A percentile compares a stretch with the other conserved stretches of the same genome.
Conservation (phyloP, 2,329 filamentous ascomycete species). For the Trichophyton rubrum region DNA sequence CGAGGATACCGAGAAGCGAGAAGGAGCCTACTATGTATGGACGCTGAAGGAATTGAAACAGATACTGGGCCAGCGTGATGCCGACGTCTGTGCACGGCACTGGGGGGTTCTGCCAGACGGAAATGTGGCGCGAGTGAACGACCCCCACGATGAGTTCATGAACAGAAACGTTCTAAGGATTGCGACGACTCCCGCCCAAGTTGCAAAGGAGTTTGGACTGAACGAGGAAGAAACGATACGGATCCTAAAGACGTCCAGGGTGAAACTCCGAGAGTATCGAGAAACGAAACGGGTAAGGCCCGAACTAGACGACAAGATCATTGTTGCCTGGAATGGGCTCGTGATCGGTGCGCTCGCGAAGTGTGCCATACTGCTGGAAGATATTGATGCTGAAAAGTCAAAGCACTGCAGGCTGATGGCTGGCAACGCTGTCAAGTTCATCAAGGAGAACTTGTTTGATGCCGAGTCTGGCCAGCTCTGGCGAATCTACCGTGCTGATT, state of each 20-base stretch:
- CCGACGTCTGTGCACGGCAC: constrained; percentile 64
- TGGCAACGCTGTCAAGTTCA: constrained; percentile 55
- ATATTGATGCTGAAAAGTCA: constrained; percentile 46
- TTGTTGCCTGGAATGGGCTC: constrained; percentile 78
- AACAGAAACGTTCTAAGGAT: constrained; percentile 82
- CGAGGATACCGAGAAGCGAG: constrained; percentile 68
- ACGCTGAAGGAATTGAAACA: constrained; percentile 73
- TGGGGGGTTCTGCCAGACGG: constrained; percentile 76
- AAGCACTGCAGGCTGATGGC: constrained; percentile 54
- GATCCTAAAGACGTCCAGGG: constrained; percentile 54
- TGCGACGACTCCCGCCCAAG: constrained; percentile 51
- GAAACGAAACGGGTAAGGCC: constrained; percentile 64
- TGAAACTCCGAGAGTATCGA: constrained; percentile 57
- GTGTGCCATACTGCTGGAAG: constrained; percentile 54
- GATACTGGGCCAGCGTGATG: constrained; percentile 56
- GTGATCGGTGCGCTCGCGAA: constrained; percentile 73
- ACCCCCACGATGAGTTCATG: constrained; percentile 86
- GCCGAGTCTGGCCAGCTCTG: constrained; percentile 49
- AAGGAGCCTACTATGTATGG: constrained; percentile 94
- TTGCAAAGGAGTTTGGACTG: constrained; percentile 64
- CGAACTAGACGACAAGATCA: constrained; percentile 73
- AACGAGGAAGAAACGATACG: constrained; percentile 55
- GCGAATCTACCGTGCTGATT: constrained; percentile 57
- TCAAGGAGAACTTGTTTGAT: constrained; percentile 63
- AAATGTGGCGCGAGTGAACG: constrained; percentile 69